phyloP scores from a whole-genome alignment of 2,329 filamentous ascomycete genomes.

The Lachnellula subtilissima region DNA sequence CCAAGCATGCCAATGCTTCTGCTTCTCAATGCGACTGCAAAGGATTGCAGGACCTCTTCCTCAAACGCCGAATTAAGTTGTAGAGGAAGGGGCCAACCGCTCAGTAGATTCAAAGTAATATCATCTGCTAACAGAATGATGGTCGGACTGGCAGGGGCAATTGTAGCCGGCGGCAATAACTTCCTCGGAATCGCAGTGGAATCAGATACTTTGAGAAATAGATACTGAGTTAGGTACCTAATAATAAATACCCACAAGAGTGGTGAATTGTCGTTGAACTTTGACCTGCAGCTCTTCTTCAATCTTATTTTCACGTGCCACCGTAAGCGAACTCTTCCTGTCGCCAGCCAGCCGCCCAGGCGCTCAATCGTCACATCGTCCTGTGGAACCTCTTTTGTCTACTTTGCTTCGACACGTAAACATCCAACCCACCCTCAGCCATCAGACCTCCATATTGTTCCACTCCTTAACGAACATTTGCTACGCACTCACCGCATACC shows the following conservation, averaged over 20 bases:
- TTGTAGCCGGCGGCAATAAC: no score
- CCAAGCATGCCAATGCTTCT: background rate
- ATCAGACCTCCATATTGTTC: constrained; percentile 7
- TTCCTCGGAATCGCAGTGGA: no score
- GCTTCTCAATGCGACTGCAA: background rate
- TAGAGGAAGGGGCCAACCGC: no score
- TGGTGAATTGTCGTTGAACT: no score
- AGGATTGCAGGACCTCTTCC: no score
- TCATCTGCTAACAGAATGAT: no score
- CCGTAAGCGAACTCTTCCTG: background rate
- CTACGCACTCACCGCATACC: constrained; percentile 4
- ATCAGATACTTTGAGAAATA: no score
- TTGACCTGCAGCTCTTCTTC: background rate
- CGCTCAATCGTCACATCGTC: background rate
- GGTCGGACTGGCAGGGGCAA: no score
- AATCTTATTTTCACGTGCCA: background rate
- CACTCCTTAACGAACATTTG: constrained; percentile 4
- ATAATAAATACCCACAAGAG: no score
- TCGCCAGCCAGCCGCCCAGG: background rate
- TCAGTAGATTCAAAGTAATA: no score
- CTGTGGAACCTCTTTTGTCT: background rate
- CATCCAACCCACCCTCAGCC: constrained; percentile 3
- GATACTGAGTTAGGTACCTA: no score
- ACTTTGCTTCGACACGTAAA: constrained; percentile 1
- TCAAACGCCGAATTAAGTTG: no score